A percentile compares a stretch with the other conserved stretches of the same genome.
Conservation (phyloP, 208 protist genomes). For the Zelonia costaricensis region DNA sequence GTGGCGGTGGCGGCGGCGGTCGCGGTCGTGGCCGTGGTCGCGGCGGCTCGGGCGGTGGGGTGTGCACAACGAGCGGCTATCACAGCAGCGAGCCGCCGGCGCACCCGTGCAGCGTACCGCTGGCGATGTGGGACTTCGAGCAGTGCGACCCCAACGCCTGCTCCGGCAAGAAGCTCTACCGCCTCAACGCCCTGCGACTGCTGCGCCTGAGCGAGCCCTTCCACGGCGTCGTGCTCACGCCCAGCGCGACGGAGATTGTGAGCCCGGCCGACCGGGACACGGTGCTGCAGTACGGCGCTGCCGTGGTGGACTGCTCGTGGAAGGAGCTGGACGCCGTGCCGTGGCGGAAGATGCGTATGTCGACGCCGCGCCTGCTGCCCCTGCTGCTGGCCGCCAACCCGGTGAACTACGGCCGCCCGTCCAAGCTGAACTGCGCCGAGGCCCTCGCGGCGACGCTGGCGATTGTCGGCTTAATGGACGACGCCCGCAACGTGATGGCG, state of each 20-base stretch:
- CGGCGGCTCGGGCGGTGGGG: constrained; percentile 11
- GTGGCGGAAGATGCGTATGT: constrained; percentile 94
- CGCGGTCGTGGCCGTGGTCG: constrained; percentile 29
- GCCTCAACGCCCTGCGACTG: constrained; percentile 88
- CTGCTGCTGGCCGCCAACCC: constrained; percentile 99
- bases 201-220: constrained; percentile 91
- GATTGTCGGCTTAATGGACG: constrained; percentile 93
- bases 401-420: constrained; percentile 99
- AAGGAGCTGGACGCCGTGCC: constrained; percentile 94
- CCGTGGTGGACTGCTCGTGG: constrained; percentile 99
- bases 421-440: constrained; percentile 98
- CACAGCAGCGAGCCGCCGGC: constrained; percentile 43
- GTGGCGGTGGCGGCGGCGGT: constrained; percentile 17
- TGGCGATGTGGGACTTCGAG: constrained; percentile 99
- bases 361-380: constrained; percentile 92
- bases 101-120: constrained; percentile 73
- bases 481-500: constrained; percentile 91
- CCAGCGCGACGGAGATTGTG: constrained; percentile 92
- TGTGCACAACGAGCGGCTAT: constrained; percentile 26
- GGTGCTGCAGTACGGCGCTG: constrained; percentile 89
- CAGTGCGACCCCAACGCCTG: constrained; percentile 99
- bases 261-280: constrained; percentile 93
- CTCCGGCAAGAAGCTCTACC: constrained; percentile 95
- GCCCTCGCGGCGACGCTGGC: constrained; percentile 96
- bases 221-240: constrained; percentile 95